These are phyloP conservation scores for Globisporangium cylindrosporum DNA, from an alignment of 352 stramenopile species.

Conservation along the genomic window DNA sequence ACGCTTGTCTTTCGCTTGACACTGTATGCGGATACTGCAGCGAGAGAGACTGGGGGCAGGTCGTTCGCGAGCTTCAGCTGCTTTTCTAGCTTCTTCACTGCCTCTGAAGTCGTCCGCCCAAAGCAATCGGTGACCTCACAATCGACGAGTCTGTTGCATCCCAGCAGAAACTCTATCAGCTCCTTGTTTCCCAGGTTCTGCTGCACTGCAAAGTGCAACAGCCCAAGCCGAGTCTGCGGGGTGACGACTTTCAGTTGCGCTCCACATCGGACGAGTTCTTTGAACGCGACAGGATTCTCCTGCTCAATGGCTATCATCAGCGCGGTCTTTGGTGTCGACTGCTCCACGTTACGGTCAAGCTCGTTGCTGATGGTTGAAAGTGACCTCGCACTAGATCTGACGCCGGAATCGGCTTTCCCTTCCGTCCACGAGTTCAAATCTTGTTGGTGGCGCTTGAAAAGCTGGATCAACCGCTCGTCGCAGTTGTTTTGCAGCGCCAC, in stretches of 20 bases:
- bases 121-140: slow-evolving; percentile 34
- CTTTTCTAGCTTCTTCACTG: slow-evolving; percentile 13
- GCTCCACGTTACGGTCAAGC: neutral
- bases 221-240: slow-evolving; percentile 39
- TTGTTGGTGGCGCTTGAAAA: slow-evolving; percentile 44
- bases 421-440: slow-evolving; percentile 71
- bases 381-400: neutral
- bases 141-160: slow-evolving; percentile 11
- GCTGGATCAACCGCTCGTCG: slow-evolving; percentile 37
- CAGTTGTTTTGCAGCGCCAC: slow-evolving; percentile 44
- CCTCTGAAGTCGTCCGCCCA: slow-evolving; percentile 33
- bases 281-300: slow-evolving; percentile 46
- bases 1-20: slow-evolving; percentile 10
- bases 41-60: neutral
- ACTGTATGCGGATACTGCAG: neutral
- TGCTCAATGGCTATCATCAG: slow-evolving; percentile 56
- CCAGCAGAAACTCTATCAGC: slow-evolving; percentile 16
- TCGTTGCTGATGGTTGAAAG: neutral
- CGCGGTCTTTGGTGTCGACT: slow-evolving; percentile 31
- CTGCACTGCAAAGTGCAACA: slow-evolving; percentile 47
- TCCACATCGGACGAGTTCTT: slow-evolving; percentile 41
- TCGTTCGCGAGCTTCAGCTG: slow-evolving; percentile 11
- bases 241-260: slow-evolving; percentile 42
- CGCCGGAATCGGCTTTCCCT: slow-evolving; percentile 15
- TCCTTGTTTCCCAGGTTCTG: slow-evolving; percentile 11